Evolutionary conservation across 2,329 filamentous ascomycete genomes (phyloP), one percentile per base, ranked within the genome.

Genomic region (Didymella pinodella): DNA sequence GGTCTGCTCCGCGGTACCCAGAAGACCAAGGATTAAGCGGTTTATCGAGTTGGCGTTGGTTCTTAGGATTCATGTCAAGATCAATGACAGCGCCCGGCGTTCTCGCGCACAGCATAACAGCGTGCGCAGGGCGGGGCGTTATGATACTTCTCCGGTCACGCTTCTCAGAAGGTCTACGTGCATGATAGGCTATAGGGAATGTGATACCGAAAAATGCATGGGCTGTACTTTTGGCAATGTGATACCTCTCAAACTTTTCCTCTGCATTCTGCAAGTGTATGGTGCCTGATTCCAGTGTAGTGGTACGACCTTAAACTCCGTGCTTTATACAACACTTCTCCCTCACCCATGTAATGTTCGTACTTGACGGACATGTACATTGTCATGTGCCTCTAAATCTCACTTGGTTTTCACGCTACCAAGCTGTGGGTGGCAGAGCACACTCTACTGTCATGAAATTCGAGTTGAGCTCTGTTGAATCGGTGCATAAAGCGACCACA

Each of bases 1-100:
- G 95, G 95, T 97, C 89, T 99, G 85, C 89, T 99, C 81, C 94
- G 95, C 86, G 95, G 95, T 96, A 98, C 95, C 81, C 95, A 99
- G 87, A 99, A 99, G 92, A 92, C 88, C 81, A 99, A 99, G 92
- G 96, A 99, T 61, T 79, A 78, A 69, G 69, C 63, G 63, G 62
- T 57, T 68, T 66, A 59, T 68, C 68, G 62, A 64, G 61, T 67
- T 66, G 68, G 70, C 67, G 66, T 68, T 66, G 62, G 68, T 64
- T 66, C 60, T 61, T 61, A 66, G 66, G 62, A 54, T 55, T 52
- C 49, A 60, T 52, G 64, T 68, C 68, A 71, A 66, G 62, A 54
- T 55, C 57, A 54, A 60, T 52, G 65, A 69, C 64, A 68, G 70
- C 71, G 62, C 67, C 71, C 71, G 72, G 71, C 69, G 67, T 75